Base-by-base conservation (phyloP, 306 rosid genomes). In the Malus sylvestris region DNA sequence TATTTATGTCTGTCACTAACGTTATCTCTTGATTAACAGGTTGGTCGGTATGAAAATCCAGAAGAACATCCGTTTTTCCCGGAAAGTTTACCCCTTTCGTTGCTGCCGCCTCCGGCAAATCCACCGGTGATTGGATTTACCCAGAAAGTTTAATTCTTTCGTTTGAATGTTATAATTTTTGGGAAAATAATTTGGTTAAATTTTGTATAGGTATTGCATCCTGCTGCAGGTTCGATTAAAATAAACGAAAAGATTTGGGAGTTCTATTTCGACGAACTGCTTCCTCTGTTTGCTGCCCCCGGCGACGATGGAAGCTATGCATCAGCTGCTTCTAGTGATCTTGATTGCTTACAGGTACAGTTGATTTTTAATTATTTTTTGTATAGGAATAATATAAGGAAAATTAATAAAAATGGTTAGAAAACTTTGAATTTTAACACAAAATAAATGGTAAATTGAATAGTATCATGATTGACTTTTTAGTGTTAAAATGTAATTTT, bases 281-380 rank as follows among this genome's bases (percentile, higher is more conserved):
- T 96, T 84, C 97, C 96, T 1, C 72, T 85, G 76, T 83, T 92
- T 62, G 89, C 81, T 71, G 64, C 68, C 45, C 59, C 88, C 0
- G 97, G 98, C 3, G 91, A 91, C 72, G 97, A 96, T 77, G 99
- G 97, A 52, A 91, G 89, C 74, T 92, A 96, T 79, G 99, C 91
- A 6, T 79, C 87, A 78, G 88, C 99, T 55, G 99, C 98, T 44
- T 92, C 93, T 27, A 83, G 82, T 72, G 99, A 96, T 87, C 97
- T 96, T 67, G 83, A 83, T 22, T 86, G 96, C 73, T 89, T 96
- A 78, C 98, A 96, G 97, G 99, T 90, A 68, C 58, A 44, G 53
- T 2, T 42, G 0, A 29, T 2, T 40, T 22, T 52, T 55, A 25
- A 55, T 22, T 18, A 11, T 32, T 27, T 32, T 10, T 9, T 8